These are phyloP conservation scores for Abrus pulchellus DNA, from an alignment of 306 rosid genomes.

Conservation along the genomic window DNA sequence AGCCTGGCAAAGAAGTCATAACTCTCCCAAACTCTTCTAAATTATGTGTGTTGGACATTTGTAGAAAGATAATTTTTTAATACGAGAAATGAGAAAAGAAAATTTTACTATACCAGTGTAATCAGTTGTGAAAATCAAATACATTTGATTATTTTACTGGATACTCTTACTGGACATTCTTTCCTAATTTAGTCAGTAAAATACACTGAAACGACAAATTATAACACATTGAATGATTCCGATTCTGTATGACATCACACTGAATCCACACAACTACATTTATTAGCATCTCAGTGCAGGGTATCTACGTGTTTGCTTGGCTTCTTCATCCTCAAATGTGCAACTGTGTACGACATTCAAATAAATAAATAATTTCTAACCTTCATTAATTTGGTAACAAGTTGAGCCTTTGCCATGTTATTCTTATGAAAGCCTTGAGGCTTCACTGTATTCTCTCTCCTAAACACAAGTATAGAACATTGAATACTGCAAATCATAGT, in stretches of 20 bases:
- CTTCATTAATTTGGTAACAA: conserved; percentile 79
- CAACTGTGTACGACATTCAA: neutral
- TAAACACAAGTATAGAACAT: neutral
- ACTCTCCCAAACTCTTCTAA: too few species aligned
- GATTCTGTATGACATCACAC: conserved; percentile 59
- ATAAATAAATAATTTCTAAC: conserved; percentile 34
- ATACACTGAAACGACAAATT: conserved; percentile 49
- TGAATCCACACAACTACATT: conserved; percentile 45
- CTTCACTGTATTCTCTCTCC: conserved; percentile 96
- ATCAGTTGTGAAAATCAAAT: too few species aligned
- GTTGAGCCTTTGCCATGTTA: conserved; percentile 92
- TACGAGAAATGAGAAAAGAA: too few species aligned
- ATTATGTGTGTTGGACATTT: too few species aligned
- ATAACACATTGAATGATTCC: conserved; percentile 35
- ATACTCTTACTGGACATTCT: neutral
- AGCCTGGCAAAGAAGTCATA: too few species aligned
- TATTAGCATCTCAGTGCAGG: conserved; percentile 59
- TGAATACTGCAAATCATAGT: neutral
- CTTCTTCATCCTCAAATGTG: conserved; percentile 82
- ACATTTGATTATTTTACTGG: too few species aligned
- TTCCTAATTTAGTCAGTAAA: conserved; percentile 51
- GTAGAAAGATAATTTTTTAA: too few species aligned
- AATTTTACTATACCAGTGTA: too few species aligned
- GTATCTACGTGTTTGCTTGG: conserved; percentile 88
- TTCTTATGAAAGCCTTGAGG: conserved; percentile 93